Conservation (phyloP, 2,329 filamentous ascomycete genomes). For the Geosmithia flava region DNA sequence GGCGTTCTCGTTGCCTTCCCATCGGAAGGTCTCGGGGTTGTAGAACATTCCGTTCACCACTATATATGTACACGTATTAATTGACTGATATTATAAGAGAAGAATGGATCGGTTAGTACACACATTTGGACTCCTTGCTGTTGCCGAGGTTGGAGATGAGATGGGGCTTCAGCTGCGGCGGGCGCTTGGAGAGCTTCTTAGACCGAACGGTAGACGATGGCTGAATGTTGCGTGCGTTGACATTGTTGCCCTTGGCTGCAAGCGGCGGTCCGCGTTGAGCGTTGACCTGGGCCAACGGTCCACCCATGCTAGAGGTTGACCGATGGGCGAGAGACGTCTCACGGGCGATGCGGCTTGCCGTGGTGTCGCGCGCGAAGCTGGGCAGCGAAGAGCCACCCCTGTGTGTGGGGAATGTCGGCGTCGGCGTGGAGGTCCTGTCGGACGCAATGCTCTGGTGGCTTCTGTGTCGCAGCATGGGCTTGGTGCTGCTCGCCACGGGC, state of each 20-base stretch:
- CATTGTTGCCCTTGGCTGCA: constrained; percentile 34
- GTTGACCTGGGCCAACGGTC: constrained; percentile 40
- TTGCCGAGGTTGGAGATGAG: constrained; percentile 75
- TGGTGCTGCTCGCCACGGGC: constrained; percentile 58
- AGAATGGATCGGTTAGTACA: constrained; percentile 21
- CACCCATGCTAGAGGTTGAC: constrained; percentile 37
- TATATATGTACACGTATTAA: constrained; percentile 17
- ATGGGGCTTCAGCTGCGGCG: constrained; percentile 65
- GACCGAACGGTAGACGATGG: constrained; percentile 31
- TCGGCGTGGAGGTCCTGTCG: constrained; percentile 22
- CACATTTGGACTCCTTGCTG: constrained; percentile 70
- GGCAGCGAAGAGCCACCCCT: constrained; percentile 37
- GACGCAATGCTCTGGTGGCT: constrained; percentile 39
- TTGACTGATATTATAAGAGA: no score
- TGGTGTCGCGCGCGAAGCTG: constrained; percentile 53
- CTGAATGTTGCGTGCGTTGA: constrained; percentile 25
- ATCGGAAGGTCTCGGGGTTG: constrained; percentile 73
- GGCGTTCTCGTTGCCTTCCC: constrained; percentile 94
- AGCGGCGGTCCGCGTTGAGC: constrained; percentile 42
- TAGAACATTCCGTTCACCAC: constrained; percentile 94
- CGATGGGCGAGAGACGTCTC: constrained; percentile 51
- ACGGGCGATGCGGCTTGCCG: constrained; percentile 51
- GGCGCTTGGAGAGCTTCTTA: constrained; percentile 44
- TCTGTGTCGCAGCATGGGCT: constrained; percentile 45
- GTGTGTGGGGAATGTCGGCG: constrained; percentile 43